Base-by-base conservation (phyloP, 2,329 filamentous ascomycete genomes). In the Pseudocercospora fijiensis region DNA sequence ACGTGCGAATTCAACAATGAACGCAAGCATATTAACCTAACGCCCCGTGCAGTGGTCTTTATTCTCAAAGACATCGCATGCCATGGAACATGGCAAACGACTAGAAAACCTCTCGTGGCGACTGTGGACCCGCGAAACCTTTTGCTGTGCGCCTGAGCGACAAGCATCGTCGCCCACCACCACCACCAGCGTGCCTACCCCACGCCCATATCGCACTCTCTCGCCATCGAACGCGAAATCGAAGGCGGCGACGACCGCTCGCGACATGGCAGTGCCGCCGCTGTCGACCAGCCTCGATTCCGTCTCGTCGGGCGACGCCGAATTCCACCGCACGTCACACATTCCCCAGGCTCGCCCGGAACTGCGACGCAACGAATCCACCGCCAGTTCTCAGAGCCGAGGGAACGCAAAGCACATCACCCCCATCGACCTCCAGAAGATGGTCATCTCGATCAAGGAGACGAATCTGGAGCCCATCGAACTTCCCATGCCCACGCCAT, bases 41-140 rank as follows among this genome's bases (percentile, higher is more conserved):
- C 61, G 27, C 57, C 57, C 26, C 45, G 30, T 53, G 37, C 65
- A 75, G 72, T 74, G 73, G 73, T 47, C 75, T 95, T 92, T 98
- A 65, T 97, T 98, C 76, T 94, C 92, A 58, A 91, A 92, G 80
- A 96, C 94, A 78, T 92, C 92, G 75, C 91, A 95, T 74, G 95
- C 93, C 58, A 89, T 98, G 76, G 91, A 96, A 76, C 90, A 98
- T 78, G 95, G 95, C 62, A 88, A 91, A 75, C 85, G 95, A 74
- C 83, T 97, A 76, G 95, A 98, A 78, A 98, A 99, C 80, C 83
- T 99, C 67, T 96, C 90, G 76, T 98, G 95, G 95, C 85, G 95
- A 72, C 81, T 98, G 66, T 98, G 93, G 94, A 96, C 92, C 73
- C 86, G 92, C 73, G 93, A 98, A 76, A 94, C 91, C 10, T 92